Conservation (phyloP, 352 stramenopile species). For the Globisporangium echinulatum region DNA sequence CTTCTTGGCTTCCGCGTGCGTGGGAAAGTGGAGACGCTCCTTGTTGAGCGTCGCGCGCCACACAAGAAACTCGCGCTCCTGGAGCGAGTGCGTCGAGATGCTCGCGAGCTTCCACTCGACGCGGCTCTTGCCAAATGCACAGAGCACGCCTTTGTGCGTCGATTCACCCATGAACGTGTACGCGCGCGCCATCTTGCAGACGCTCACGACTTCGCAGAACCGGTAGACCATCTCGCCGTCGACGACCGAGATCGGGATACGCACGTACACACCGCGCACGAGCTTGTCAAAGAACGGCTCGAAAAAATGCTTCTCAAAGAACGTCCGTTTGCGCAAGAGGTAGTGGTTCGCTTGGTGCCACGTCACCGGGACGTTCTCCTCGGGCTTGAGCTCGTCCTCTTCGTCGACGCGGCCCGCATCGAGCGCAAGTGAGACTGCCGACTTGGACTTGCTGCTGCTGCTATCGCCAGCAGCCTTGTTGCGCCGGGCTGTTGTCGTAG, state of each 20-base stretch:
- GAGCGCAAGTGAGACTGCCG: conserved; percentile 18
- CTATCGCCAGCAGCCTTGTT: conserved; percentile 5
- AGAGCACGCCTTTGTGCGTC: conserved; percentile 63
- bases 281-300: conserved; percentile 81
- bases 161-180: conserved; percentile 75
- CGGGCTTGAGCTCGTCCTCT: conserved; percentile 33
- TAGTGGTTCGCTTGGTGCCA: conserved; percentile 79
- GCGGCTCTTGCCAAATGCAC: conserved; percentile 72
- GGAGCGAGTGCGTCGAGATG: conserved; percentile 66
- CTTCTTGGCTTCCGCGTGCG: conserved; percentile 60
- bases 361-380: conserved; percentile 67
- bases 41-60: conserved; percentile 81
- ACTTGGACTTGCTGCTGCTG: conserved; percentile 15
- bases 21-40: conserved; percentile 65
- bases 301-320: conserved; percentile 85
- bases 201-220: conserved; percentile 72
- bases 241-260: conserved; percentile 58
- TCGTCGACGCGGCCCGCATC: conserved; percentile 36
- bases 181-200: conserved; percentile 45
- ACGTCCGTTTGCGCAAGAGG: conserved; percentile 59
- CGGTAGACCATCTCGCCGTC: conserved; percentile 81
- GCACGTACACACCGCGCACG: conserved; percentile 69
- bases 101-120: conserved; percentile 70
- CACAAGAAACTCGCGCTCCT: conserved; percentile 74
- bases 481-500: no score